Conservation (phyloP, 169 alveolate species). For the Plasmodium billcollinsi region DNA sequence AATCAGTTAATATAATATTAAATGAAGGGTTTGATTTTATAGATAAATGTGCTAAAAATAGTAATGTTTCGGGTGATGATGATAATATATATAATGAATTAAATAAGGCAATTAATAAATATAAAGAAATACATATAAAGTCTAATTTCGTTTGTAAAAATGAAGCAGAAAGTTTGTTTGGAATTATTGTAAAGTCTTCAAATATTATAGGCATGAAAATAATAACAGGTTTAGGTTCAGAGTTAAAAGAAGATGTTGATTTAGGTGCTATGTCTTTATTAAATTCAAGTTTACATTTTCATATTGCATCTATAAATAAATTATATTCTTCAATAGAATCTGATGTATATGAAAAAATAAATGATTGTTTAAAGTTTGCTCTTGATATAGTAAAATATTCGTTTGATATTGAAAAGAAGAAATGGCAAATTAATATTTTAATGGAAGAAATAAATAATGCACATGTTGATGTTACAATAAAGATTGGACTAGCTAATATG, state of each 20-base stretch:
- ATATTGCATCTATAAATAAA: not conserved
- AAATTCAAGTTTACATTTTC: conserved; percentile 7
- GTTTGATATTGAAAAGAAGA: conserved; percentile 13
- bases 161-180: conserved; percentile 27
- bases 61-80: not conserved
- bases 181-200: conserved; percentile 22
- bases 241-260: conserved; percentile 10
- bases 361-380: not conserved
- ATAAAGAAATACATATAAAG: conserved; percentile 7
- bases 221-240: conserved; percentile 13
- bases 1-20: conserved; percentile 10
- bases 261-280: conserved; percentile 1
- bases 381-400: conserved; percentile 26
- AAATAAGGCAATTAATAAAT: not conserved
- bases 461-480: conserved; percentile 1
- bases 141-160: conserved; percentile 1
- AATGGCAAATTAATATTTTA: conserved; percentile 7
- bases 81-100: not conserved
- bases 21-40: not conserved
- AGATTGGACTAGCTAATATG: conserved; percentile 10
- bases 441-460: conserved; percentile 18
- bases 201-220: conserved; percentile 44
- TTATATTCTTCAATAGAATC: conserved; percentile 8
- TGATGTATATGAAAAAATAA: conserved; percentile 3
- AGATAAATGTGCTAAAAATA: not conserved